Evolutionary conservation across 257 asterid genomes (phyloP).

Genomic region (Nicotiana knightiana): DNA sequence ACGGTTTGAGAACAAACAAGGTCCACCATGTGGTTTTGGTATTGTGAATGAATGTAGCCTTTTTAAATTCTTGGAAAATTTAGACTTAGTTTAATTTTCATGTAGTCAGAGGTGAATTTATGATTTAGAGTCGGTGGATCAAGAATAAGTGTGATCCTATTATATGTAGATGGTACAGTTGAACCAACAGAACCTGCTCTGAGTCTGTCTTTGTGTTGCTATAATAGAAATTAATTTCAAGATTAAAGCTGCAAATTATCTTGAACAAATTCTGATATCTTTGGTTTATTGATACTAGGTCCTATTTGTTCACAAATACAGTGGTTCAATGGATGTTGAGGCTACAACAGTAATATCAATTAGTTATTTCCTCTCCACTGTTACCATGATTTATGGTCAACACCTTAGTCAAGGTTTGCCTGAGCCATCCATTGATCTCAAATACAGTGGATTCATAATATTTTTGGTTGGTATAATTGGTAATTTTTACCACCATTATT

Average conservation of each 20-base stretch:
- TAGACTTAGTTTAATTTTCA: not conserved
- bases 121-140: too few species aligned
- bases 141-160: too few species aligned
- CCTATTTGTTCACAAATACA: conserved; percentile 49
- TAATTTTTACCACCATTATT: conserved; percentile 59
- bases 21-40: not conserved
- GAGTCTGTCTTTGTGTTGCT: too few species aligned
- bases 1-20: not conserved
- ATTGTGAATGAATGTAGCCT: not conserved
- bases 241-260: not conserved
- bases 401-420: conserved; percentile 19
- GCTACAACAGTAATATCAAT: conserved; percentile 29
- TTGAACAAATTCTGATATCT: not conserved
- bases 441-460: conserved; percentile 26
- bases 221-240: not conserved
- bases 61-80: not conserved
- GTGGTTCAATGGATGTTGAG: conserved; percentile 43
- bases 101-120: not conserved
- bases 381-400: conserved; percentile 42
- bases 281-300: conserved; percentile 27
- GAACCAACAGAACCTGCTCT: too few species aligned
- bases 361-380: conserved; percentile 42
- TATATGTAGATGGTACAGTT: too few species aligned
- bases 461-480: conserved; percentile 48
- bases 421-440: conserved; percentile 45